These are phyloP conservation scores for Corrigiola litoralis DNA, from an alignment of 179 eudicot genomes.

Conservation along the genomic window DNA sequence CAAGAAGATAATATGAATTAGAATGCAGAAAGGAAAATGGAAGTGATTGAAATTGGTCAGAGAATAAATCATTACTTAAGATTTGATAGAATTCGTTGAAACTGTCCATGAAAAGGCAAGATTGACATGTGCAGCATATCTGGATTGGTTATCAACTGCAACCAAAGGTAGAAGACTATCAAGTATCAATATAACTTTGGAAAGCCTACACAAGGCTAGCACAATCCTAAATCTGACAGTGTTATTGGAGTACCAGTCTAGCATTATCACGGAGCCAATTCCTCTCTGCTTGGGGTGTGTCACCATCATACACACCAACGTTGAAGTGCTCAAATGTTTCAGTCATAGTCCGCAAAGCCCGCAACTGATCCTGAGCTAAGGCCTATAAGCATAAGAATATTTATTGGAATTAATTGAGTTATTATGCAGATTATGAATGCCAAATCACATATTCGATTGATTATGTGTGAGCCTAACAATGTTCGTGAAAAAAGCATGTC, in stretches of 20 bases:
- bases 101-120: constrained; percentile 80
- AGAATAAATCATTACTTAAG: constrained; percentile 51
- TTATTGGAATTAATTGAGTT: not conserved
- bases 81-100: constrained; percentile 72
- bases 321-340: constrained; percentile 42
- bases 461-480: too few relatives aligned
- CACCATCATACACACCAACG: constrained; percentile 94
- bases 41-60: not conserved
- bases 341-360: constrained; percentile 63
- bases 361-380: constrained; percentile 91
- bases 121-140: constrained; percentile 94
- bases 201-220: not conserved
- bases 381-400: constrained; percentile 74
- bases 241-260: constrained; percentile 57
- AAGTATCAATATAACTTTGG: constrained; percentile 20
- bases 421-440: not conserved
- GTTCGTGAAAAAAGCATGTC: too few relatives aligned
- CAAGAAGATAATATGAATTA: not conserved
- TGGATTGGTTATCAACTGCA: constrained; percentile 98
- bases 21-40: constrained; percentile 1
- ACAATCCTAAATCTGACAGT: constrained; percentile 6
- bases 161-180: constrained; percentile 25
- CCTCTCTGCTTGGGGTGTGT: constrained; percentile 75
- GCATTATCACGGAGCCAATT: constrained; percentile 76
- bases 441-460: too few relatives aligned